Percentiles rank a stretch among this genome's conserved stretches.
phyloP scores from a whole-genome alignment of 148 eudicot species.

The Salicornia ramosissima region DNA sequence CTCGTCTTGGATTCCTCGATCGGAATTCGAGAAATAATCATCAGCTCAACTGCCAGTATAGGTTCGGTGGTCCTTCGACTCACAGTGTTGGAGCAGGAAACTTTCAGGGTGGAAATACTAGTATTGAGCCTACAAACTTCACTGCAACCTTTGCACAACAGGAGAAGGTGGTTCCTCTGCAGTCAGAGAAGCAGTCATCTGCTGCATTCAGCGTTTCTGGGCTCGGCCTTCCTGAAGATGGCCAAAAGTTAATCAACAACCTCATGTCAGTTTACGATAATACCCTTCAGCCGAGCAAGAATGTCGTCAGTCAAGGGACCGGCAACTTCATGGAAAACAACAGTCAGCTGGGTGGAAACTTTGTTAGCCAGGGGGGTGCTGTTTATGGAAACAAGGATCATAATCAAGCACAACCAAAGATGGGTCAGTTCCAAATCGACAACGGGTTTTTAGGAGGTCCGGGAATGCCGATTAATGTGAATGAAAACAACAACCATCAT shows the following conservation, averaged over 20 bases:
- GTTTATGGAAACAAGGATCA: conserved; percentile 20
- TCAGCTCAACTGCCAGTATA: conserved; percentile 38
- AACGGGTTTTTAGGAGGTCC: conserved; percentile 14
- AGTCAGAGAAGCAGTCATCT: conserved; percentile 22
- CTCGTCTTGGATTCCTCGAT: conserved; percentile 41
- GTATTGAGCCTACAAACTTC: conserved; percentile 20
- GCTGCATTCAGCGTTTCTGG: conserved; percentile 27
- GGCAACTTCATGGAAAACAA: conserved; percentile 11
- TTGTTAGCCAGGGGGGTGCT: conserved; percentile 18
- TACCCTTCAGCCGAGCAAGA: conserved; percentile 19
- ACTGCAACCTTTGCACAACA: conserved; percentile 28
- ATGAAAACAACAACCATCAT: neutral
- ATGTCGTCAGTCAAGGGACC: conserved; percentile 9
- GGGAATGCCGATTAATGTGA: conserved; percentile 12
- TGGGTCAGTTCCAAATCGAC: conserved; percentile 23
- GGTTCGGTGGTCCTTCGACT: conserved; percentile 18
- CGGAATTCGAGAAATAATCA: conserved; percentile 51
- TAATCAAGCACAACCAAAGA: conserved; percentile 16
- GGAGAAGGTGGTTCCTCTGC: conserved; percentile 21
- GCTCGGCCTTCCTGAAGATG: conserved; percentile 41
- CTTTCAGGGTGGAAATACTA: conserved; percentile 19
- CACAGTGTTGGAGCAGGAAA: conserved; percentile 29
- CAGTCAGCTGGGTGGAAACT: conserved; percentile 15
- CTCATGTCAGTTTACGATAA: conserved; percentile 39
- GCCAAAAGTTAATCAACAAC: conserved; percentile 36